Conservation (phyloP, 257 asterid genomes). For the Forsythia suspensa region DNA sequence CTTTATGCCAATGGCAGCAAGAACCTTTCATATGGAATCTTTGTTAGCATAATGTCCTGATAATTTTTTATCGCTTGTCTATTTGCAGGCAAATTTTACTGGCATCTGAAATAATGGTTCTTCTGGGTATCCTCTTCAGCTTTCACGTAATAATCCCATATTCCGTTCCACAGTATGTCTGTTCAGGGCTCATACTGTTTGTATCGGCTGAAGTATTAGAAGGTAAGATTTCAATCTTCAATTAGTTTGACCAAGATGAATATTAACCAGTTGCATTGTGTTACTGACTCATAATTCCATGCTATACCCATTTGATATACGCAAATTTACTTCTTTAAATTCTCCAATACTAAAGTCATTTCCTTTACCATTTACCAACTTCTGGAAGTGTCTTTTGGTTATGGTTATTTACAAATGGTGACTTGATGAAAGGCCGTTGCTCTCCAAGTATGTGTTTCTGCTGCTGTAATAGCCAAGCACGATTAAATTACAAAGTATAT, state of each 20-base stretch:
- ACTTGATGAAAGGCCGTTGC: background rate
- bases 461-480: background rate
- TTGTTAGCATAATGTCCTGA: conserved; percentile 8
- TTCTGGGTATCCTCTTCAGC: conserved; percentile 82
- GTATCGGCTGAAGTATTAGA: conserved; percentile 97
- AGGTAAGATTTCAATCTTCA: conserved; percentile 45
- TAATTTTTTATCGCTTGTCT: conserved; percentile 3
- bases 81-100: conserved; percentile 86
- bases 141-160: conserved; percentile 64
- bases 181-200: conserved; percentile 88
- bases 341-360: background rate
- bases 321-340: background rate
- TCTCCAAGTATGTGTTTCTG: background rate
- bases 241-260: background rate
- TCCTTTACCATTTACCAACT: background rate
- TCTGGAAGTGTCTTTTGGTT: background rate
- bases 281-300: background rate
- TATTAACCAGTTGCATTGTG: background rate
- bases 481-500: background rate
- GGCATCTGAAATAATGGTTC: conserved; percentile 88
- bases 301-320: background rate
- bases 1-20: background rate
- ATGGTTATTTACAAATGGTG: background rate
- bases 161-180: conserved; percentile 85
- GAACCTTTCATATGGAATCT: conserved; percentile 6